These are phyloP conservation scores for Cokeromyces recurvatus DNA, from an alignment of 371 early-diverging fungal genomes.

Conservation along the genomic window DNA sequence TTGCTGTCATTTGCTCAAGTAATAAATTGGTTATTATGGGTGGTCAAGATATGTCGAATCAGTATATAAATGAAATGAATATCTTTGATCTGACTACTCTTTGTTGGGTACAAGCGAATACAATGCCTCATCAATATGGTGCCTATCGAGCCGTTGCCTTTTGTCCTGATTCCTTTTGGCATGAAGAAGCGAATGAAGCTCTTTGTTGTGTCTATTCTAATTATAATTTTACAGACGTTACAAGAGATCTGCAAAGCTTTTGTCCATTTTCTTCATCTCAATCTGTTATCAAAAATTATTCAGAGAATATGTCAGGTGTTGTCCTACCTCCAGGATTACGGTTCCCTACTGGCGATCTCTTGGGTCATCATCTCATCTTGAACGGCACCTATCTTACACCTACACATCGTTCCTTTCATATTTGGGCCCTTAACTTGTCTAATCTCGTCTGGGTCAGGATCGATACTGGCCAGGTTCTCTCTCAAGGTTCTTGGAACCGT, in stretches of 20 bases:
- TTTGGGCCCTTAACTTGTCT: conserved; percentile 71
- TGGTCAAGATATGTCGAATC: conserved; percentile 74
- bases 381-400: conserved; percentile 69
- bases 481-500: conserved; percentile 76
- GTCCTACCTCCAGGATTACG: conserved; percentile 71
- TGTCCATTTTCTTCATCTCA: conserved; percentile 21
- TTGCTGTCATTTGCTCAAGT: conserved; percentile 49
- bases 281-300: conserved; percentile 49
- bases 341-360: conserved; percentile 68
- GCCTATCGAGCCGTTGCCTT: conserved; percentile 70
- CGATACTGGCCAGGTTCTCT: conserved; percentile 60
- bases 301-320: conserved; percentile 47
- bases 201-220: conserved; percentile 72
- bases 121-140: conserved; percentile 64
- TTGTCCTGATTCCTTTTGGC: conserved; percentile 16
- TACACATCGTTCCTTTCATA: conserved; percentile 58
- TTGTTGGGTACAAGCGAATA: conserved; percentile 60
- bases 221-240: conserved; percentile 73
- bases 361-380: conserved; percentile 71
- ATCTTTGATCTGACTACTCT: conserved; percentile 61
- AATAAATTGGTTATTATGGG: conserved; percentile 66
- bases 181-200: conserved; percentile 1
- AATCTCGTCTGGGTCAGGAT: conserved; percentile 64
- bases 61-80: conserved; percentile 73
- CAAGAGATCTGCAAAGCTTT: conserved; percentile 68